Evolutionary conservation across 202 grass and related monocot species (phyloP).

Genomic region (Carex sylvatica): DNA sequence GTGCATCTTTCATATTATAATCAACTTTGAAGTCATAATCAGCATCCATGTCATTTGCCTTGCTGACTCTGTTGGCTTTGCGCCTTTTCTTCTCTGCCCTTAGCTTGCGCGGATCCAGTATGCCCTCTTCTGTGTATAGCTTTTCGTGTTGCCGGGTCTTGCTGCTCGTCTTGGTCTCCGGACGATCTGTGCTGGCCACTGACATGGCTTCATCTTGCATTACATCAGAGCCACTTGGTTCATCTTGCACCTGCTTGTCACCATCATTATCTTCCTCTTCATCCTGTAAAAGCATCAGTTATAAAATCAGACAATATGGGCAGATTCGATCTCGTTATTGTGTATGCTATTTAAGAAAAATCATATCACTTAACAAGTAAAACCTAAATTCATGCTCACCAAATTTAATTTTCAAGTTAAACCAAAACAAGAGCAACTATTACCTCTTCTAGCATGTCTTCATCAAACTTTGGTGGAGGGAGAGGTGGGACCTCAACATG

Average conservation of each 20-base stretch:
- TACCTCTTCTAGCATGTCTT: constrained; percentile 75
- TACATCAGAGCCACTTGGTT: constrained; percentile 4
- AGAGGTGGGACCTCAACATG: constrained; percentile 79
- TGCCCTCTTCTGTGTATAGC: constrained; percentile 67
- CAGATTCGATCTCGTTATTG: not conserved
- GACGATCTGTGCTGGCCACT: constrained; percentile 20
- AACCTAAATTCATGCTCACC: not conserved
- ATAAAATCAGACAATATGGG: not conserved
- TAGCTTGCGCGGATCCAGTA: constrained; percentile 69
- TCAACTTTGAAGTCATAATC: constrained; percentile 97
- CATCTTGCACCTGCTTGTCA: not conserved
- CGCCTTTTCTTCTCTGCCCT: constrained; percentile 76
- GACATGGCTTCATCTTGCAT: constrained; percentile 46
- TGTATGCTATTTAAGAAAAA: not conserved
- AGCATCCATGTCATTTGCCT: constrained; percentile 58
- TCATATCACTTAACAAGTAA: not conserved
- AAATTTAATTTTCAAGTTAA: constrained; percentile 1
- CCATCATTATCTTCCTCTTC: constrained; percentile 34
- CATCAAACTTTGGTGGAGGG: constrained; percentile 69
- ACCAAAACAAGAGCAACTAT: constrained; percentile 4
- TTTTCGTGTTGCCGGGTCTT: constrained; percentile 55
- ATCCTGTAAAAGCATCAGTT: constrained; percentile 25
- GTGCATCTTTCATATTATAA: constrained; percentile 59
- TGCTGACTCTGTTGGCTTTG: constrained; percentile 44
- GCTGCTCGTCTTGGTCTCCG: constrained; percentile 35